Percentiles rank a stretch among this genome's conserved stretches.
phyloP scores from a whole-genome alignment of 2,329 filamentous ascomycete genomes.

The Aspergillus sp. region DNA sequence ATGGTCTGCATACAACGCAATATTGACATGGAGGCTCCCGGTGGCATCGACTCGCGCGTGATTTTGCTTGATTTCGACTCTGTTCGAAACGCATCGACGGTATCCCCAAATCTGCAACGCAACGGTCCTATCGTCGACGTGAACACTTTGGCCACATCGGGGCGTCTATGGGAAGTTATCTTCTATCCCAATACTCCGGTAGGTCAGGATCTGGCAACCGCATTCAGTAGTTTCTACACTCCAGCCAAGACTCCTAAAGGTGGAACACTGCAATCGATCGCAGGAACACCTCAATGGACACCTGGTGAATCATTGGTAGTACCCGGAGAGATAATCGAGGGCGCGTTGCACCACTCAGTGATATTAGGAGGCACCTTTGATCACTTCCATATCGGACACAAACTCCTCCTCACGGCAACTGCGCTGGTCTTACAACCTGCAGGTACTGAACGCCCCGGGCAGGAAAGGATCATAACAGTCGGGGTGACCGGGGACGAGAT shows the following conservation, averaged over 20 bases:
- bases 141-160: constrained; percentile 46
- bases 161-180: constrained; percentile 31
- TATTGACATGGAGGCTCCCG: constrained; percentile 64
- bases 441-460: constrained; percentile 30
- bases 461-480: constrained; percentile 65
- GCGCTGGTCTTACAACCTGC: constrained; percentile 65
- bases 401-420: constrained; percentile 89
- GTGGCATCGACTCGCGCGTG: constrained; percentile 74
- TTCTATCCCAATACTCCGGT: constrained; percentile 31
- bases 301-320: constrained; percentile 22
- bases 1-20: constrained; percentile 65
- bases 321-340: constrained; percentile 19
- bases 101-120: constrained; percentile 9
- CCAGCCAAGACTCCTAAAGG: constrained; percentile 19
- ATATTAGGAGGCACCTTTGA: constrained; percentile 94
- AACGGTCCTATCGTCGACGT: constrained; percentile 54
- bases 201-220: constrained; percentile 27
- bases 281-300: constrained; percentile 23
- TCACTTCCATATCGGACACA: constrained; percentile 92
- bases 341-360: constrained; percentile 57
- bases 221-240: constrained; percentile 36
- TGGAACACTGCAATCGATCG: constrained; percentile 22
- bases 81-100: constrained; percentile 28
- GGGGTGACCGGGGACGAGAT: constrained; percentile 88
- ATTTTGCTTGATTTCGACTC: constrained; percentile 67